A percentile compares a stretch with the other conserved stretches of the same genome.
phyloP scores from a whole-genome alignment of 805 yeast genomes.

The Sungouiella thailandica region DNA sequence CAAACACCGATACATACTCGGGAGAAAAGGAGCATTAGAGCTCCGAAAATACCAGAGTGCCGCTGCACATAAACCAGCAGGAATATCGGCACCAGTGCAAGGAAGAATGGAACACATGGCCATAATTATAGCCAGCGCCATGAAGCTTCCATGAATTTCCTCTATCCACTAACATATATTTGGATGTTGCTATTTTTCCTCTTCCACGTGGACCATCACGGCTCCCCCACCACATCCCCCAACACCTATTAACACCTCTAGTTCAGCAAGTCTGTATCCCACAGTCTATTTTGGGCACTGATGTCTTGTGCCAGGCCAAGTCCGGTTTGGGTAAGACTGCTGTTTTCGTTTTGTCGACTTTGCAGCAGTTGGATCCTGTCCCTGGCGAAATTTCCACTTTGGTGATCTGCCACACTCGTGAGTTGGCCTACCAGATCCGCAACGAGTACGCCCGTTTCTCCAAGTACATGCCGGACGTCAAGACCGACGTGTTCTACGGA shows the following conservation, averaged over 20 bases:
- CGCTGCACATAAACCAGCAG: too few relatives aligned
- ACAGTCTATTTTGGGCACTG: slow-evolving; percentile 96
- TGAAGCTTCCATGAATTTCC: too few relatives aligned
- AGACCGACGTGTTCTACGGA: slow-evolving; percentile 95
- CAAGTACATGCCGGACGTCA: slow-evolving; percentile 96
- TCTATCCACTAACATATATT: too few relatives aligned
- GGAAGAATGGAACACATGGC: too few relatives aligned
- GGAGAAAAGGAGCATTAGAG: too few relatives aligned
- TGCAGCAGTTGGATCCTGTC: slow-evolving; percentile 95
- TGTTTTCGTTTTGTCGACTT: slow-evolving; percentile 90
- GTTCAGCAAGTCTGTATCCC: slow-evolving; percentile 99
- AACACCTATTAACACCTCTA: slow-evolving; percentile 18
- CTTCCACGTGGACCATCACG: too few relatives aligned
- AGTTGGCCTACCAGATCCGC: slow-evolving; percentile 95
- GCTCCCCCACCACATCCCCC: background rate
- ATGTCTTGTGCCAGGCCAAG: slow-evolving; percentile 97
- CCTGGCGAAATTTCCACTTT: slow-evolving; percentile 94
- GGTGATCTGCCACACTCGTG: slow-evolving; percentile 97
- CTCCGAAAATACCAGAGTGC: too few relatives aligned
- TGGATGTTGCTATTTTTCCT: too few relatives aligned
- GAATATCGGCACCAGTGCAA: too few relatives aligned
- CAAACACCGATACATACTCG: too few relatives aligned
- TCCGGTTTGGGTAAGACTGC: slow-evolving; percentile 99
- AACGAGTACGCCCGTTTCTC: slow-evolving; percentile 97
- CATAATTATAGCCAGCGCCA: too few relatives aligned